Percentiles rank a stretch among this genome's conserved stretches.
Conservation (phyloP, 768 basidiomycete genomes). For the Pholiota microspora region DNA sequence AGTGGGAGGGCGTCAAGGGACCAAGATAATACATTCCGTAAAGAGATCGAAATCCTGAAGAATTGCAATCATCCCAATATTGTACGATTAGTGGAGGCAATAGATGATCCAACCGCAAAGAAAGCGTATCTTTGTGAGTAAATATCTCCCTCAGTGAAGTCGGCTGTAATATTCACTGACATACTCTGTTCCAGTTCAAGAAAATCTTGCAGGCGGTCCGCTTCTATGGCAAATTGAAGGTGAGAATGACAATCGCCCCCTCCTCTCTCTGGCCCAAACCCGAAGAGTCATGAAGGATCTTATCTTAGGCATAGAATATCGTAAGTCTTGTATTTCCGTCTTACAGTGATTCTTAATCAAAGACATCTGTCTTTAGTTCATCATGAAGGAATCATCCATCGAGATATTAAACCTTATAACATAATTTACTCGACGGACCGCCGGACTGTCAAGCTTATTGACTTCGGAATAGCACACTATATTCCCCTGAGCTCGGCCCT, state of each 20-base stretch:
- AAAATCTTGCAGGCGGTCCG: conserved; percentile 40
- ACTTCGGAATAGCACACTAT: conserved; percentile 65
- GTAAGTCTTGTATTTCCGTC: conserved; percentile 23
- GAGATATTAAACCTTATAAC: conserved; percentile 91
- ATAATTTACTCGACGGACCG: conserved; percentile 57
- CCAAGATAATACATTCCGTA: conserved; percentile 73
- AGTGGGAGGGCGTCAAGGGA: conserved; percentile 37
- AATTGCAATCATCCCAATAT: conserved; percentile 78
- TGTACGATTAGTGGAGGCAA: conserved; percentile 81
- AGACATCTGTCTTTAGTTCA: conserved; percentile 28
- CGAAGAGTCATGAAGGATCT: conserved; percentile 41
- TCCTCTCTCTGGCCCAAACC: conserved; percentile 34
- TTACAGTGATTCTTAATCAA: neutral
- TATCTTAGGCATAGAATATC: conserved; percentile 40
- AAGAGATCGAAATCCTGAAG: conserved; percentile 92
- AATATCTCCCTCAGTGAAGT: neutral
- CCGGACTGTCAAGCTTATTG: conserved; percentile 80
- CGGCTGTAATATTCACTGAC: neutral
- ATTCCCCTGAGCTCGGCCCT: conserved; percentile 7
- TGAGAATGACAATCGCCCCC: conserved; percentile 23
- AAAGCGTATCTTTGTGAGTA: conserved; percentile 83
- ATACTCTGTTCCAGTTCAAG: conserved; percentile 31
- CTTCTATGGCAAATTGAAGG: conserved; percentile 33
- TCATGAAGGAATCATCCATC: conserved; percentile 67
- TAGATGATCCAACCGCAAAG: conserved; percentile 79